Evolutionary conservation across 1,139 yeast genomes (phyloP), one percentile per base, ranked within the genome.

Genomic region (Pichia sorboxylosa): DNA sequence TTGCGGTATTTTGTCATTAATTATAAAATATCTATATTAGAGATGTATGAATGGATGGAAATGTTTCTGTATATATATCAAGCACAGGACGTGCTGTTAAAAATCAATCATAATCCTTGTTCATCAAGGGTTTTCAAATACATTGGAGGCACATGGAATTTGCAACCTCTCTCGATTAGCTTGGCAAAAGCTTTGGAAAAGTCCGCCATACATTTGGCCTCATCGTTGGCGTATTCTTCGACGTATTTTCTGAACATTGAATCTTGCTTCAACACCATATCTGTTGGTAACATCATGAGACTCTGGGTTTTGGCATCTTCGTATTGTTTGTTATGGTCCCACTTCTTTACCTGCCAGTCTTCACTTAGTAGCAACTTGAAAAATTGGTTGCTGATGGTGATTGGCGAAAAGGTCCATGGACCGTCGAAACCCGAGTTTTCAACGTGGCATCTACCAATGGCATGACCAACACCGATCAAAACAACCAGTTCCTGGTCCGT

Each of bases 351-450:
- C 42, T 74, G 69, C 97, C 97, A 87, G 39, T 72, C 65, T 44
- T 74, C 82, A 48, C 70, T 66, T 44, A 84, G 59, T 45, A 87
- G 68, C 49, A 82, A 66, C 40, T 71, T 74, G 63, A 59, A 87
- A 58, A 80, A 84, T 45, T 80, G 90, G 56, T 83, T 84, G 46
- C 90, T 75, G 57, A 87, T 82, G 57, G 70, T 63, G 45, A 85
- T 85, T 47, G 84, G 82, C 26, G 85, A 76, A 37, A 87, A 90
- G 36, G 90, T 92, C 97, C 97, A 87, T 32, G 94, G 94, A 31
- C 96, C 96, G 41, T 80, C 92, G 54, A 63, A 87, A 3, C 95
- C 96, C 10, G 79, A 67, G 43, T 65, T 64, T 30, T 60, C 48
- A 22, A 63, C 54, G 58, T 83, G 94, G 51, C 94, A 81, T 47